These are phyloP conservation scores for Pyrenula aspistea DNA, from an alignment of 495 filamentous ascomycete genomes.

Conservation along the genomic window DNA sequence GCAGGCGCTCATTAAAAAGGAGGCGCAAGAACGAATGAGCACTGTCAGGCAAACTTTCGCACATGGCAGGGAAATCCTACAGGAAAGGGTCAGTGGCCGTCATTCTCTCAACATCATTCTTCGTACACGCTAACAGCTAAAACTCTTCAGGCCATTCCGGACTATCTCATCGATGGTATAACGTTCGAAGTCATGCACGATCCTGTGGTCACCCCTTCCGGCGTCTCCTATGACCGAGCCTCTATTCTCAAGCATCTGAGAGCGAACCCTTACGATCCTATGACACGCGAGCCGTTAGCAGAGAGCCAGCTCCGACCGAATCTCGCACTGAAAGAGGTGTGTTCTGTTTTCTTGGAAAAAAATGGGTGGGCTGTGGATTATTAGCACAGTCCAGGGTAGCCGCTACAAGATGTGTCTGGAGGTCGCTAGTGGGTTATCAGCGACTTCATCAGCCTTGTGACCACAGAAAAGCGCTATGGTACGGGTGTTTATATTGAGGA, in stretches of 20 bases:
- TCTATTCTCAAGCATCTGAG: slow-evolving; percentile 81
- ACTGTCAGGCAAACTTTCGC: slow-evolving; percentile 38
- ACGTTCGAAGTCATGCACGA: slow-evolving; percentile 90
- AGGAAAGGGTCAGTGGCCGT: slow-evolving; percentile 37
- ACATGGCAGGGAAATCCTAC: slow-evolving; percentile 43
- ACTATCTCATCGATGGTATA: slow-evolving; percentile 81
- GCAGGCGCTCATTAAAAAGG: slow-evolving; percentile 27
- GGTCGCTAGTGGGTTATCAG: too few species aligned
- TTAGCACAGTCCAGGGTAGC: too few species aligned
- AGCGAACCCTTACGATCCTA: slow-evolving; percentile 61
- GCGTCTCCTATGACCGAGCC: slow-evolving; percentile 78
- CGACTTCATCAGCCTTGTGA: too few species aligned
- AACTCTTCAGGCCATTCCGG: slow-evolving; percentile 45
- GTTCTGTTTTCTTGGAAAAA: slow-evolving; percentile 67
- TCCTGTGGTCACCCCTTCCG: slow-evolving; percentile 77
- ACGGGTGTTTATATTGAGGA: too few species aligned
- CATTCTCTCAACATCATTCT: background rate
- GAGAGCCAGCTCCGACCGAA: slow-evolving; percentile 72
- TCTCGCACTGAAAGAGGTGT: slow-evolving; percentile 69
- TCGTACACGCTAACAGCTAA: slow-evolving; percentile 7
- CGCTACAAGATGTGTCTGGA: too few species aligned
- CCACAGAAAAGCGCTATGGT: too few species aligned
- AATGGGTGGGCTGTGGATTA: slow-evolving; percentile 95
- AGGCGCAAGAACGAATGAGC: slow-evolving; percentile 36
- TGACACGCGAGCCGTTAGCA: slow-evolving; percentile 65